A percentile compares a stretch with the other conserved stretches of the same genome.
phyloP scores from a whole-genome alignment of 352 stramenopile species.

The Hyaloperonospora brassicae region DNA sequence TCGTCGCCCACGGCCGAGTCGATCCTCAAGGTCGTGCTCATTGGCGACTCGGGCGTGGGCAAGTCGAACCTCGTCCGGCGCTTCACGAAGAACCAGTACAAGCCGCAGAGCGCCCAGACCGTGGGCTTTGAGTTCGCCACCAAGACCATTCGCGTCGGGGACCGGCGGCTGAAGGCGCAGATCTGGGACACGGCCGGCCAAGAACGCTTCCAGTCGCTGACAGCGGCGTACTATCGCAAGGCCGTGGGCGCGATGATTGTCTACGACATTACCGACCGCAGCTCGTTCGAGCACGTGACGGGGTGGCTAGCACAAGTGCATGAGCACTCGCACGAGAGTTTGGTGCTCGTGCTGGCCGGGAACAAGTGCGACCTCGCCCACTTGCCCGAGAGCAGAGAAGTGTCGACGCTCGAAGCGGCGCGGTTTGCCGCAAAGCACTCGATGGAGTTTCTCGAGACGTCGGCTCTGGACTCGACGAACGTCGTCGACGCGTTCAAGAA shows the following conservation, averaged over 20 bases:
- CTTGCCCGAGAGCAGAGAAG: conserved; percentile 61
- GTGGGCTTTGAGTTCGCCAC: conserved; percentile 86
- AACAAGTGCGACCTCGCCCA: conserved; percentile 86
- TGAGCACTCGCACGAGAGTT: conserved; percentile 73
- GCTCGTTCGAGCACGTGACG: conserved; percentile 73
- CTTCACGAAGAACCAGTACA: conserved; percentile 87
- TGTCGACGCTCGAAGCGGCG: conserved; percentile 80
- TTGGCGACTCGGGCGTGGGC: conserved; percentile 81
- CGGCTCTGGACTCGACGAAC: conserved; percentile 77
- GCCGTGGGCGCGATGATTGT: conserved; percentile 88
- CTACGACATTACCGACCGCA: conserved; percentile 88
- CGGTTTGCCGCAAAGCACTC: conserved; percentile 69
- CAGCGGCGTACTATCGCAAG: conserved; percentile 88
- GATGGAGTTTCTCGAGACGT: conserved; percentile 86
- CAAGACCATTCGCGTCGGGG: conserved; percentile 79
- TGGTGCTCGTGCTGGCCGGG: conserved; percentile 78
- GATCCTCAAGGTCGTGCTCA: conserved; percentile 85
- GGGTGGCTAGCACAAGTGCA: conserved; percentile 76
- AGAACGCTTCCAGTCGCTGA: conserved; percentile 88
- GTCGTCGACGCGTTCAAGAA: conserved; percentile 85
- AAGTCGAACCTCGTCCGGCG: conserved; percentile 85
- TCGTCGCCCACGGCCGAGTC: conserved; percentile 30
- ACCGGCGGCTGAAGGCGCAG: conserved; percentile 79
- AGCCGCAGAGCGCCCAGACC: conserved; percentile 65
- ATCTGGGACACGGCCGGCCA: conserved; percentile 87